phyloP scores from a whole-genome alignment of 495 filamentous ascomycete species.

The Amorphotheca resinae region DNA sequence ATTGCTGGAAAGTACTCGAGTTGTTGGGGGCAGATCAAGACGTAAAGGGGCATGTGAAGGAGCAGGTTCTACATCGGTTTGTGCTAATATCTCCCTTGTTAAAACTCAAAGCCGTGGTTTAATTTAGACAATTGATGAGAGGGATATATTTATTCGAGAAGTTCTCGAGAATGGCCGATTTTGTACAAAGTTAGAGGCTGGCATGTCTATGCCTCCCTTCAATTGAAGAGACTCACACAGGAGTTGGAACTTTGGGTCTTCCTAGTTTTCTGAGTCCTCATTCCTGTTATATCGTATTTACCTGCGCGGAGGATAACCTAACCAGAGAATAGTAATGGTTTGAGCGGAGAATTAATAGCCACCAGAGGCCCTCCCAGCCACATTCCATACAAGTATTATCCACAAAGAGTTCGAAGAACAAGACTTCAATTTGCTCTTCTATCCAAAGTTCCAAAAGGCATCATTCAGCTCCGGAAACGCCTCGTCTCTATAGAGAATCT shows the following conservation, averaged over 20 bases:
- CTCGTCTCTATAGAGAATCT: conserved; percentile 24
- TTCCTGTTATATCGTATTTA: too few relatives aligned
- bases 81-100: background rate
- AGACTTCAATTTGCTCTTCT: conserved; percentile 30
- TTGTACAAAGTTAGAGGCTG: too few relatives aligned
- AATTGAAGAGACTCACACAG: too few relatives aligned
- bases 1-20: conserved; percentile 34
- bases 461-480: conserved; percentile 30
- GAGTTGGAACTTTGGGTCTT: too few relatives aligned
- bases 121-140: too few relatives aligned
- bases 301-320: too few relatives aligned
- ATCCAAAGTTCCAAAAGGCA: conserved; percentile 24
- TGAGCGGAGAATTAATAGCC: conserved; percentile 17
- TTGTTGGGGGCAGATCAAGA: conserved; percentile 31
- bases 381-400: conserved; percentile 6
- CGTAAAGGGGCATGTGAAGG: conserved; percentile 24
- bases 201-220: too few relatives aligned
- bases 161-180: too few relatives aligned
- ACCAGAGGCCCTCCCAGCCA: background rate
- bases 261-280: too few relatives aligned
- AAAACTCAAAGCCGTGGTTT: too few relatives aligned
- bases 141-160: too few relatives aligned
- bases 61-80: conserved; percentile 22
- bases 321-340: conserved; percentile 20
- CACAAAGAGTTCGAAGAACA: conserved; percentile 27